Evolutionary conservation across 768 basidiomycete genomes (phyloP).

Genomic region (Phanerochaete carnosa): DNA sequence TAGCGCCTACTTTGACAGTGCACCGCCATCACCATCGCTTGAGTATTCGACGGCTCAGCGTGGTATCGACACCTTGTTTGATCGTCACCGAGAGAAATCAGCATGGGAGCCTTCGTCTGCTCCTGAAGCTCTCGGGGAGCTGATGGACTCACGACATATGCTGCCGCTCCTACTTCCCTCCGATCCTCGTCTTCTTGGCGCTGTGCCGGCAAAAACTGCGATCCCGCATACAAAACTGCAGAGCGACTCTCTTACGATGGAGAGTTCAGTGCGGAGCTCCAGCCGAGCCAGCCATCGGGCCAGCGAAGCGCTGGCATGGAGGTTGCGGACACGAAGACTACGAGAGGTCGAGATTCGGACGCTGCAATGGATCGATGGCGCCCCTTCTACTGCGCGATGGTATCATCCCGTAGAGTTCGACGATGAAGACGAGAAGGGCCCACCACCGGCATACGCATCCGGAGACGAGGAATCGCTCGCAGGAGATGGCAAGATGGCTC

Average conservation of each 20-base stretch:
- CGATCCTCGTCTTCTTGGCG: conserved; percentile 74
- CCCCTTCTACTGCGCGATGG: conserved; percentile 60
- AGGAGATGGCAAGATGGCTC: conserved; percentile 28
- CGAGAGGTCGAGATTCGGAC: conserved; percentile 58
- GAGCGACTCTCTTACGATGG: conserved; percentile 22
- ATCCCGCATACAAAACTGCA: conserved; percentile 30
- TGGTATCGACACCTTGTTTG: conserved; percentile 79
- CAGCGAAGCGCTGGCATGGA: conserved; percentile 52
- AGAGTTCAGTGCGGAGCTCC: conserved; percentile 31
- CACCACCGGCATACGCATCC: conserved; percentile 24
- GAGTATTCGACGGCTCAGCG: conserved; percentile 40
- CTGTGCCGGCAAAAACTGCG: conserved; percentile 50
- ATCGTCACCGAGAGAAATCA: conserved; percentile 57
- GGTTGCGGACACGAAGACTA: conserved; percentile 53
- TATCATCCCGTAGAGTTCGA: conserved; percentile 40
- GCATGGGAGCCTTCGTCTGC: conserved; percentile 77
- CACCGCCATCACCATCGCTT: conserved; percentile 27
- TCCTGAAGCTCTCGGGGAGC: conserved; percentile 82
- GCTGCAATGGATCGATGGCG: conserved; percentile 71
- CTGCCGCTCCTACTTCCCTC: conserved; percentile 83
- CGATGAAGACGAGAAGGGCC: conserved; percentile 31
- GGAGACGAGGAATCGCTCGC: conserved; percentile 25
- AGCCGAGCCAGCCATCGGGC: conserved; percentile 36
- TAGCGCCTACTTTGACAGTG: conserved; percentile 21
- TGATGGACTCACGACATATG: conserved; percentile 92